A percentile compares a stretch with the other conserved stretches of the same genome.
These are phyloP conservation scores for Nepenthes gracilis DNA, from an alignment of 148 eudicot genomes.

Conservation along the genomic window DNA sequence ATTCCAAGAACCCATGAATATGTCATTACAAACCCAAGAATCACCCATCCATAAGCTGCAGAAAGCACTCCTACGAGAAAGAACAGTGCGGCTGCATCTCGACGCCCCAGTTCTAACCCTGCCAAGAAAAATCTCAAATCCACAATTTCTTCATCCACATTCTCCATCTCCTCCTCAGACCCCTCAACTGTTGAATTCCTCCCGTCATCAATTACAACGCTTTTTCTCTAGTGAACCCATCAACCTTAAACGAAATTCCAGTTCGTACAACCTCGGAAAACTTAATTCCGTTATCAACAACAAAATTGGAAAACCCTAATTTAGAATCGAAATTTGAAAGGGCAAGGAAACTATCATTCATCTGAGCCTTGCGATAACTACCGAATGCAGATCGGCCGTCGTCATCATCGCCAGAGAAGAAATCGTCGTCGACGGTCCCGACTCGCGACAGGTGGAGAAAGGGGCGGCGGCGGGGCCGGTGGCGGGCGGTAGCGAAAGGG, in stretches of 20 bases:
- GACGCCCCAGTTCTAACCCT: constrained; percentile 49
- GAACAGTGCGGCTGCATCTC: constrained; percentile 51
- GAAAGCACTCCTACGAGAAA: constrained; percentile 49
- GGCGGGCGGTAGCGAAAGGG: constrained; percentile 9
- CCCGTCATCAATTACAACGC: constrained; percentile 1
- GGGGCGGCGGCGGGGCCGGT: constrained; percentile 36
- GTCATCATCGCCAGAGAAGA: constrained; percentile 68
- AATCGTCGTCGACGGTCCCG: constrained; percentile 80
- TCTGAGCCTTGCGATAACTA: constrained; percentile 6
- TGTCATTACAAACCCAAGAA: constrained; percentile 62
- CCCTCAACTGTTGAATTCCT: constrained; percentile 1
- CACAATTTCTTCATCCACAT: constrained; percentile 17
- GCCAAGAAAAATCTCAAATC: constrained; percentile 44
- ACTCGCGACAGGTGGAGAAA: constrained; percentile 77
- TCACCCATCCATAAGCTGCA: constrained; percentile 67
- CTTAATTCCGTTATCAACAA: constrained; percentile 25
- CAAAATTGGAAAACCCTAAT: constrained; percentile 30
- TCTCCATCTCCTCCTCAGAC: constrained; percentile 7
- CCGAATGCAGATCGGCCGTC: constrained; percentile 30
- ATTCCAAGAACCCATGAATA: constrained; percentile 71
- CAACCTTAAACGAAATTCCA: constrained; percentile 21
- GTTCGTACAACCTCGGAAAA: constrained; percentile 18
- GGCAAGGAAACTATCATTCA: constrained; percentile 23
- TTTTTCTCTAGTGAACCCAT: constrained; percentile 2
- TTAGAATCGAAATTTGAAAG: constrained; percentile 17